Base-by-base conservation (phyloP, 345 rosid genomes). In the Brassica carinata region DNA sequence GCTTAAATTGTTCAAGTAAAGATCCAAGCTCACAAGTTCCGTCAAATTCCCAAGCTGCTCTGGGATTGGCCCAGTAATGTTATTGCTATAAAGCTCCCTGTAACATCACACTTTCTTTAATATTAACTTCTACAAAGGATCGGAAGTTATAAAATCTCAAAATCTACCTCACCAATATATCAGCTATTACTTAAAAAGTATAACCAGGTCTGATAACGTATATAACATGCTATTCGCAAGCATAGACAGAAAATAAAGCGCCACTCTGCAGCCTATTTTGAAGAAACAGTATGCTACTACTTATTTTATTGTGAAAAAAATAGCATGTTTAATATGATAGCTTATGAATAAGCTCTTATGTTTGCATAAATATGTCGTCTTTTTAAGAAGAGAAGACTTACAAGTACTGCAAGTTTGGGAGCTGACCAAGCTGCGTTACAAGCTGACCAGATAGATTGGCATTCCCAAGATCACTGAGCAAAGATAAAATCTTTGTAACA, bases 341-440 rank as follows among this genome's bases (percentile, higher is more conserved):
- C 6, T 5, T 59, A 59, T 19, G 57, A 62, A 61, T 36, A 59
- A 61, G 59, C 66, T 73, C 68, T 5, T 43, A 19, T 31, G 11
- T 40, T 43, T 45, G 43, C 69, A 19, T 27, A 69, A 59, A 40
- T 2, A 69, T 3, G 13, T 71, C 8, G 18, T 14, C 14, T 5
- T 14, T 23, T 66, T 65, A 67, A 8, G 18, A 67, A 76, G 70
- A 67, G 57, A 48, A 10, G 74, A 88, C 98, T 95, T 84, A 95
- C 99, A 95, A 85, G 84, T 95, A 95, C 82, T 92, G 99, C 87
- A 95, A 89, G 84, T 86, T 89, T 19, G 83, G 17, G 63, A 95
- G 98, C 75, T 72, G 87, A 9, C 85, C 85, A 75, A 83, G 85
- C 23, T 83, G 83, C 30, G 73, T 62, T 5, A 83, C 85, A 7